Conservation (phyloP, 805 yeast species). For the Sugiyamaella floridensis region DNA sequence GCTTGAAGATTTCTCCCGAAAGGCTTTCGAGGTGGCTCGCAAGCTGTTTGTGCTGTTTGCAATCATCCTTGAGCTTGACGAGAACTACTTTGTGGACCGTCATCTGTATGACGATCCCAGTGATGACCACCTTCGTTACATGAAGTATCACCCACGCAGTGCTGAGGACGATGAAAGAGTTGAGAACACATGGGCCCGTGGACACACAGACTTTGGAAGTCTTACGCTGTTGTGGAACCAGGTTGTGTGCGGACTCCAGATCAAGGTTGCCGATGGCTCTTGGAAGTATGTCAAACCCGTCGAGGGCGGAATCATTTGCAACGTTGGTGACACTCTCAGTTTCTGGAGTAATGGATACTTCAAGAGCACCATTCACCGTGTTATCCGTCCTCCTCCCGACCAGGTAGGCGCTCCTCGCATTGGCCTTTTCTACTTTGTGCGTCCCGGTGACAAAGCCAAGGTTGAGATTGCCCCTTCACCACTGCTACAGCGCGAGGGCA, state of each 20-base stretch:
- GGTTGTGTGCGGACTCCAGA: constrained; percentile 14
- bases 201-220: constrained; percentile 14
- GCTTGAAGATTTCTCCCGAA: constrained; percentile 11
- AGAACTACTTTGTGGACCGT: constrained; percentile 10
- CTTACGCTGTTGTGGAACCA: constrained; percentile 13
- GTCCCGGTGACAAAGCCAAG: constrained; percentile 10
- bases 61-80: constrained; percentile 14
- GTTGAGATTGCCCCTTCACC: constrained; percentile 11
- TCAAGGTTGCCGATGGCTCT: constrained; percentile 7
- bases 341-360: constrained; percentile 15
- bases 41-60: constrained; percentile 15
- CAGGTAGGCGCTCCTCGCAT: constrained; percentile 12
- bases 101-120: constrained; percentile 13
- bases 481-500: constrained; percentile 8
- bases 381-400: constrained; percentile 15
- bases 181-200: constrained; percentile 14
- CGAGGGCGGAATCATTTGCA: constrained; percentile 11
- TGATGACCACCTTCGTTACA: constrained; percentile 13
- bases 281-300: constrained; percentile 15
- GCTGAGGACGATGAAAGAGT: constrained; percentile 12
- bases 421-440: constrained; percentile 15
- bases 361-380: constrained; percentile 14
- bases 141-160: constrained; percentile 12
- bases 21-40: constrained; percentile 11
- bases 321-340: constrained; percentile 14